Base-by-base conservation (phyloP, 192 early-diverging fungal genomes). In the Chytriomyces sp. region DNA sequence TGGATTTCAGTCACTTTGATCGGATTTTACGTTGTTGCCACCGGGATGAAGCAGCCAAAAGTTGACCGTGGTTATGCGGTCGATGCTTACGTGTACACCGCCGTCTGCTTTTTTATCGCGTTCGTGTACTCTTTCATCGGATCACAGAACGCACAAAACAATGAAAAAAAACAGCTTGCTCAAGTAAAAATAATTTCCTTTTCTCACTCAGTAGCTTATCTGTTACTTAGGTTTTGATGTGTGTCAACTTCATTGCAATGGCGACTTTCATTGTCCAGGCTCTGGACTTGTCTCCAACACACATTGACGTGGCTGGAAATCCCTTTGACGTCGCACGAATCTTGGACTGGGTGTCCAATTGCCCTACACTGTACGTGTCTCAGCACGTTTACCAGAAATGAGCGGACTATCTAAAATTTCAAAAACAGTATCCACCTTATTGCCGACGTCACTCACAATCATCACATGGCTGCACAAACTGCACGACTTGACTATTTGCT, bases 361-460 rank as follows among this genome's bases (percentile, higher is more conserved):
- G 71, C 53, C 71, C 71, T 10, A 62, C 64, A 8, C 64, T 80
- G 55, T 62, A 37, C 31, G 57, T 33, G 28, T 59, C 26, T 2
- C 32, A 2, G 14, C 2, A 3, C 33, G 12, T 36, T 25, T 17
- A 0, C 2, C 12, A 1, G 28, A 2, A 49, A 49, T 22, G 44
- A 3, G 14, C 2, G 44, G 17, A 3, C 22, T 49, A 49, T 19
- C 3, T 19, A 62, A 28, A 28, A 2, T 22, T 19, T 19, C 44
- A 49, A 14, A 19, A 12, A 2, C 60, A 62, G 60, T 17, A 80
- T 80, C 36, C 44, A 59, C 19, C 53, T 80, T 12, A 78, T 79
- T 40, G 73, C 59, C 12, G 78, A 77, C 34, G 68, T 79, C 25
- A 79, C 78, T 3, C 65, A 79, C 39, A 64, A 59, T 44, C 38